A percentile compares a stretch with the other conserved stretches of the same genome.
These are phyloP conservation scores for Ettlia oleoabundans DNA, from an alignment of 139 green algal species.

Conservation along the genomic window DNA sequence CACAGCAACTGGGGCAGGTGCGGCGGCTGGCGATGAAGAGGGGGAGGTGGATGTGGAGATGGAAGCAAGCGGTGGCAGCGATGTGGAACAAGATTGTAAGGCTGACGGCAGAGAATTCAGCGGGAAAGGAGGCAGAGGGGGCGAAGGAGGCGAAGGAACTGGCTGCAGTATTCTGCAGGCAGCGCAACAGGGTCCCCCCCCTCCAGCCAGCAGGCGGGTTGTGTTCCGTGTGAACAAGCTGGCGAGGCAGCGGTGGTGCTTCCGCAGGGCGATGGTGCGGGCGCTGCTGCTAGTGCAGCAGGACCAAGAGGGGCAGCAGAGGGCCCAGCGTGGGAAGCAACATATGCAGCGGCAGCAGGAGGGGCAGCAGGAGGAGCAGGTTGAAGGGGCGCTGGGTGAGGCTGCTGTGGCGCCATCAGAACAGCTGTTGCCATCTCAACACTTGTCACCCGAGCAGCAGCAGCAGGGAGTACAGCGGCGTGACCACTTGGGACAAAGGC, in stretches of 20 bases:
- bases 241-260: slow-evolving; percentile 45
- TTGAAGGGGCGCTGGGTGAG: background rate
- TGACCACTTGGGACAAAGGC: too few species aligned
- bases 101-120: too few species aligned
- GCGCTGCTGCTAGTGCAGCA: slow-evolving; percentile 33
- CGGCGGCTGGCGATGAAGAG: background rate
- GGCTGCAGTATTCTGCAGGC: background rate
- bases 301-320: slow-evolving; percentile 4
- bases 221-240: slow-evolving; percentile 17
- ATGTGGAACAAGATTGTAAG: too few species aligned
- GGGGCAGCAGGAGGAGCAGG: background rate
- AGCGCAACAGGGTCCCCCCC: background rate
- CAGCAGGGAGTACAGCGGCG: too few species aligned
- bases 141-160: background rate
- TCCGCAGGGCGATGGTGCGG: slow-evolving; percentile 48
- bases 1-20: background rate
- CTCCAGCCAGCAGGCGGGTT: background rate
- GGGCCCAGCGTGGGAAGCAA: background rate
- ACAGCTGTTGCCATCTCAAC: too few species aligned
- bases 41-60: background rate
- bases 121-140: background rate
- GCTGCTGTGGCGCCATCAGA: too few species aligned
- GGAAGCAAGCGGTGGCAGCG: too few species aligned
- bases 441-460: too few species aligned
- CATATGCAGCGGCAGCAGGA: background rate